Conservation (phyloP, 2,329 filamentous ascomycete genomes). For the Fusarium cicatricum region DNA sequence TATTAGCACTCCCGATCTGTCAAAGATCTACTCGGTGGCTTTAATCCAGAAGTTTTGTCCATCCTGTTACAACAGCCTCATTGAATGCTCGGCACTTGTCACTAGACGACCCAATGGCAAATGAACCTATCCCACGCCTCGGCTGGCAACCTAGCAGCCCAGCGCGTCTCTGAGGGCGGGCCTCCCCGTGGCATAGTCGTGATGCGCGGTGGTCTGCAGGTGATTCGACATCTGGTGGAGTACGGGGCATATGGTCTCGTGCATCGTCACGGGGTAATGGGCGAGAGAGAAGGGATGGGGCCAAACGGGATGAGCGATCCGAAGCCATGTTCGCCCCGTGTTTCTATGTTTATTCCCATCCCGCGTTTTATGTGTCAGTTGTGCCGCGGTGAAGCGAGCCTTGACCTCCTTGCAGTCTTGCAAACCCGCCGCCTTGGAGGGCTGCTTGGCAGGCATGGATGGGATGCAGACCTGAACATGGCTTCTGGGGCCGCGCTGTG, state of each 20-base stretch:
- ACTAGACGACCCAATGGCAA: constrained; percentile 19
- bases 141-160: constrained; percentile 3
- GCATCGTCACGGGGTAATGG: constrained; percentile 31
- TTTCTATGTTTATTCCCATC: constrained; percentile 15
- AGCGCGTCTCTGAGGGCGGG: constrained; percentile 16
- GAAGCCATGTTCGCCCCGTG: constrained; percentile 1
- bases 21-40: constrained; percentile 1
- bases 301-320: constrained; percentile 6
- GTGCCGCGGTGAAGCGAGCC: constrained; percentile 35
- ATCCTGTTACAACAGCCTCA: not conserved
- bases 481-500: constrained; percentile 29
- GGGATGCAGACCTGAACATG: constrained; percentile 3
- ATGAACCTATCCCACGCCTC: constrained; percentile 1
- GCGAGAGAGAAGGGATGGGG: not conserved
- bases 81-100: constrained; percentile 34
- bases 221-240: constrained; percentile 29
- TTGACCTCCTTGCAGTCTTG: constrained; percentile 14
- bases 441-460: constrained; percentile 4
- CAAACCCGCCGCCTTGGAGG: constrained; percentile 8
- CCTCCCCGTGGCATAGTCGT: constrained; percentile 26
- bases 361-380: constrained; percentile 10
- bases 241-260: constrained; percentile 31
- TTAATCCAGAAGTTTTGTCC: constrained; percentile 1
- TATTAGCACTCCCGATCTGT: too few species aligned
- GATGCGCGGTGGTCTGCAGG: constrained; percentile 34